Evolutionary conservation across 768 basidiomycete species (phyloP).

Genomic region (Leccinum broughii): DNA sequence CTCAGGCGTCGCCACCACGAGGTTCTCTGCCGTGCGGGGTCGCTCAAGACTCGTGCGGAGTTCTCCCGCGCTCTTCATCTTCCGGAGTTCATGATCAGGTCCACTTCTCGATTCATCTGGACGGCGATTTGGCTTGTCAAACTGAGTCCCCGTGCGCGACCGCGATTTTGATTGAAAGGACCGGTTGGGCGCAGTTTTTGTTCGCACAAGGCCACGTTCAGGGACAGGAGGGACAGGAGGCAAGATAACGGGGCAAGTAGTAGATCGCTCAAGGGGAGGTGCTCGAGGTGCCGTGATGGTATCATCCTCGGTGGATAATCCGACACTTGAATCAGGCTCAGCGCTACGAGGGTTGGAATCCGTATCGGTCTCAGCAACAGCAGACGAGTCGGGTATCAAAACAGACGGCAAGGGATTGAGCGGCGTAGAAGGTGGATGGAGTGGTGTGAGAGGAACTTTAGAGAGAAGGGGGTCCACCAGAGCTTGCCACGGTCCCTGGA

Average conservation of each 20-base stretch:
- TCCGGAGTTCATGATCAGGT: slow-evolving; percentile 64
- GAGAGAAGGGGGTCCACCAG: slow-evolving; percentile 83
- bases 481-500: slow-evolving; percentile 90
- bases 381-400: slow-evolving; percentile 45
- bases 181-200: slow-evolving; percentile 71
- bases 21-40: slow-evolving; percentile 26
- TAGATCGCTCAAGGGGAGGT: slow-evolving; percentile 51
- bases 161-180: slow-evolving; percentile 48
- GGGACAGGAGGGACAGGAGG: slow-evolving; percentile 22
- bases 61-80: slow-evolving; percentile 88
- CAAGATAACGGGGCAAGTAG: slow-evolving; percentile 47
- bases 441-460: slow-evolving; percentile 57
- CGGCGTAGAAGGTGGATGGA: slow-evolving; percentile 67
- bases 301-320: slow-evolving; percentile 54
- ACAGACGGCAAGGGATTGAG: slow-evolving; percentile 53
- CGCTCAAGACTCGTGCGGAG: slow-evolving; percentile 46
- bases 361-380: slow-evolving; percentile 47
- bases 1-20: slow-evolving; percentile 36
- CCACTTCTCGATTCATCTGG: slow-evolving; percentile 44
- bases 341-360: slow-evolving; percentile 56
- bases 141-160: slow-evolving; percentile 31
- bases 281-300: slow-evolving; percentile 69
- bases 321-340: slow-evolving; percentile 32
- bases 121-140: slow-evolving; percentile 24
- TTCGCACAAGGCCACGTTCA: slow-evolving; percentile 58